phyloP scores from a whole-genome alignment of 345 rosid species.

The Schrenkiella parvula region DNA sequence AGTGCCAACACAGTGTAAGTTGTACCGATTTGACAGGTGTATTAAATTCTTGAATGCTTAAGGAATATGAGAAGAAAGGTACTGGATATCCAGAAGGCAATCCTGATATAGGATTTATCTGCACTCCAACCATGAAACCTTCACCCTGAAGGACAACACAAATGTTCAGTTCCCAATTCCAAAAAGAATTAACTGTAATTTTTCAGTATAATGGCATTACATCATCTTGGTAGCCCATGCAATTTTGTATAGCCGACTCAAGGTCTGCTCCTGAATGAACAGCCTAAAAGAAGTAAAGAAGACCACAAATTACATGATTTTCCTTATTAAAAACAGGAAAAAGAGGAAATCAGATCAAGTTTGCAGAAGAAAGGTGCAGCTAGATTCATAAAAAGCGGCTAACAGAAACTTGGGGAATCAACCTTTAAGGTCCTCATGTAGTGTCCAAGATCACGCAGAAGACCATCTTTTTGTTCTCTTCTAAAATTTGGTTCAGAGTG shows the following conservation, averaged over 20 bases:
- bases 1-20: conserved; percentile 26
- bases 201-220: conserved; percentile 41
- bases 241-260: conserved; percentile 88
- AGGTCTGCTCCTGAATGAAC: conserved; percentile 99
- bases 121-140: conserved; percentile 99
- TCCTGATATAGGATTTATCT: conserved; percentile 78
- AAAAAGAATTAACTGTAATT: conserved; percentile 24
- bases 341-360: conserved; percentile 4
- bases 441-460: conserved; percentile 84
- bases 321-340: neutral
- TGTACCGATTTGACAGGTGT: conserved; percentile 11
- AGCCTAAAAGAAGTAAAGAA: conserved; percentile 54
- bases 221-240: conserved; percentile 90
- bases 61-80: conserved; percentile 31
- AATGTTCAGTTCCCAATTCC: conserved; percentile 18
- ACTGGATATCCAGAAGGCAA: conserved; percentile 93
- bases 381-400: conserved; percentile 7
- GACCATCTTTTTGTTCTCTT: conserved; percentile 78
- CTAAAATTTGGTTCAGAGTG: conserved; percentile 83
- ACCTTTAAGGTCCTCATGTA: conserved; percentile 99
- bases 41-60: conserved; percentile 14
- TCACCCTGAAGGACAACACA: conserved; percentile 57
- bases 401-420: conserved; percentile 21
- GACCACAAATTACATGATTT: conserved; percentile 8
- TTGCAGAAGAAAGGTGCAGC: conserved; percentile 14